Evolutionary conservation across 1,139 yeast species (phyloP).

Genomic region (Taphrina wiesneri): DNA sequence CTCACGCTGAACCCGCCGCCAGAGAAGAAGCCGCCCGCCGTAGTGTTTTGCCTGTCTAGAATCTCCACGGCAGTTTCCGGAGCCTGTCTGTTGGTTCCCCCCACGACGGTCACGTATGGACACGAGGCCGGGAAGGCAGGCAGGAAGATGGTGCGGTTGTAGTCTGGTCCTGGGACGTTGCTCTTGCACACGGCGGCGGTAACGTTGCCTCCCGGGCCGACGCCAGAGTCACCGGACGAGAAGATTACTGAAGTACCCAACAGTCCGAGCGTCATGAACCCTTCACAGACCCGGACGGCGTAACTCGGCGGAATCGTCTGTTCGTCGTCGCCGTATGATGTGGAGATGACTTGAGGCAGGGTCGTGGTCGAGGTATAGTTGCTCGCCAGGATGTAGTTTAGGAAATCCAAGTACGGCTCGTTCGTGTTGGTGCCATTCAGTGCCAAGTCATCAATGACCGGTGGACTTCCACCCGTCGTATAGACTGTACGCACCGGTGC

Average conservation of each 20-base stretch:
- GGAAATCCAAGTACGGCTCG: conserved; percentile 16
- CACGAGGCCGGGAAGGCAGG: conserved; percentile 29
- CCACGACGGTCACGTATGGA: conserved; percentile 26
- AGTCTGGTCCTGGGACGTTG: conserved; percentile 5
- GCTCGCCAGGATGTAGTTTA: conserved; percentile 13
- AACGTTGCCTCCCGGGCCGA: conserved; percentile 18
- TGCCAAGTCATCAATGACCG: background rate
- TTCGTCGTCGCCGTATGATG: conserved; percentile 28
- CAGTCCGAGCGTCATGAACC: conserved; percentile 26
- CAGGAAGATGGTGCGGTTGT: conserved; percentile 11
- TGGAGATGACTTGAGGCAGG: conserved; percentile 22
- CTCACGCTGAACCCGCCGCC: conserved; percentile 20
- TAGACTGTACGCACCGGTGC: background rate
- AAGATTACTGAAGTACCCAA: conserved; percentile 20
- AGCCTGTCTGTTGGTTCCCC: conserved; percentile 11
- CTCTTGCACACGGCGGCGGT: conserved; percentile 2
- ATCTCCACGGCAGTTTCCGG: conserved; percentile 17
- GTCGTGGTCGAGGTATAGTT: conserved; percentile 2
- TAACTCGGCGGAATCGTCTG: conserved; percentile 12
- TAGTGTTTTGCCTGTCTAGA: conserved; percentile 2
- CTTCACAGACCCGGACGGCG: conserved; percentile 15
- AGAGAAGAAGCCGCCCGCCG: conserved; percentile 14
- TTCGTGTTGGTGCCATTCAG: conserved; percentile 11
- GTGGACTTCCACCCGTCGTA: conserved; percentile 12
- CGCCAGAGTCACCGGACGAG: conserved; percentile 26